A percentile compares a stretch with the other conserved stretches of the same genome.
Conservation (phyloP, 441 rosid genomes). For the Mallotus japonicus region DNA sequence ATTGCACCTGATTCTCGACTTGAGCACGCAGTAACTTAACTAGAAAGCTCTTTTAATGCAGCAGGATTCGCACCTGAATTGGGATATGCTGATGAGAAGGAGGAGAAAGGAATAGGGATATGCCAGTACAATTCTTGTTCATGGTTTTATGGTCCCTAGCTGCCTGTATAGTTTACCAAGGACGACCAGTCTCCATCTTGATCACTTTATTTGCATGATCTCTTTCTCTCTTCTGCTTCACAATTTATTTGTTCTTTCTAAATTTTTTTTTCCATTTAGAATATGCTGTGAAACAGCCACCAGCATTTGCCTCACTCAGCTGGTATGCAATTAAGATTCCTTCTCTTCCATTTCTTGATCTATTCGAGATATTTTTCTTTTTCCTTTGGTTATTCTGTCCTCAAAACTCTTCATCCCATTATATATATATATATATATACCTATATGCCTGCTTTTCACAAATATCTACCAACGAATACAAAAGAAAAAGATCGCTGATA, state of each 20-base stretch:
- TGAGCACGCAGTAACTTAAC: not conserved
- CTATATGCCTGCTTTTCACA: no score
- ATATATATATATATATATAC: no score
- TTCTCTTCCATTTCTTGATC: no score
- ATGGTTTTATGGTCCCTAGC: conserved; percentile 32
- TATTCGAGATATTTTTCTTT: no score
- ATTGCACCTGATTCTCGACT: not conserved
- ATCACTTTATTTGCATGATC: not conserved
- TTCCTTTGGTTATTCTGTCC: no score
- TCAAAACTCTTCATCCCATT: no score
- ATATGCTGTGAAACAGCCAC: not conserved
- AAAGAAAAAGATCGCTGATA: no score
- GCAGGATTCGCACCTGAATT: conserved; percentile 33
- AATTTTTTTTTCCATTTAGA: not conserved
- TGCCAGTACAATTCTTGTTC: conserved; percentile 21
- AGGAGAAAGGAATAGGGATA: conserved; percentile 16
- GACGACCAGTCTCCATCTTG: conserved; percentile 1
- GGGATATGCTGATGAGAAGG: conserved; percentile 35
- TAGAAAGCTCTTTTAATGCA: conserved; percentile 11
- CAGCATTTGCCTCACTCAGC: no score
- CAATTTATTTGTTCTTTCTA: not conserved
- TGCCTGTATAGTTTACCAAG: conserved; percentile 4
- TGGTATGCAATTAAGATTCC: no score
- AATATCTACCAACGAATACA: no score
- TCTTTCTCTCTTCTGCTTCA: not conserved